A percentile compares a stretch with the other conserved stretches of the same genome.
Conservation (phyloP, 2,329 filamentous ascomycete species). For the Fusarium mexicanum region DNA sequence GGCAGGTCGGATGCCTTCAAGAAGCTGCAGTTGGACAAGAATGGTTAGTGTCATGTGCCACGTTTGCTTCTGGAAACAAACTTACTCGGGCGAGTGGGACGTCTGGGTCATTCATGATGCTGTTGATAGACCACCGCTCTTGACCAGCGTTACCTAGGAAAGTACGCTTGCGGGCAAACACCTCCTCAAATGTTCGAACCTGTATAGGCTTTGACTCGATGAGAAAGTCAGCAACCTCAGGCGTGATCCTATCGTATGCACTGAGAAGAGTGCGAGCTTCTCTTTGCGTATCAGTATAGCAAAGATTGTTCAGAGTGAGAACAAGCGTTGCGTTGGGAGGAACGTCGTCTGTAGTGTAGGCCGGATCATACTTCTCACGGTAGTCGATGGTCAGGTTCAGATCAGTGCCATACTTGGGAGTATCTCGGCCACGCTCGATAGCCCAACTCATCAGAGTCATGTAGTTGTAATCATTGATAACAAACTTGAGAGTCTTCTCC, state of each 20-base stretch:
- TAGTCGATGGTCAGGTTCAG: not conserved
- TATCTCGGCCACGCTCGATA: not conserved
- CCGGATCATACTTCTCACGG: not conserved
- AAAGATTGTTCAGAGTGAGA: not conserved
- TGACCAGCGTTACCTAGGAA: not conserved
- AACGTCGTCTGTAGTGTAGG: not conserved
- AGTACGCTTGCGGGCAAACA: not conserved
- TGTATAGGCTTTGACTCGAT: not conserved
- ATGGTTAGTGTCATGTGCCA: not conserved
- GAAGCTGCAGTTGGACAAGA: not conserved
- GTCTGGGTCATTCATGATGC: not conserved
- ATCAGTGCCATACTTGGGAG: not conserved
- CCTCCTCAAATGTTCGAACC: not conserved
- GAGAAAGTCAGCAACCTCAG: not conserved
- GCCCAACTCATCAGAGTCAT: not conserved
- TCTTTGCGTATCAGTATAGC: not conserved
- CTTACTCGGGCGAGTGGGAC: not conserved
- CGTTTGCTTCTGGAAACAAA: not conserved
- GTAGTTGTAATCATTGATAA: not conserved
- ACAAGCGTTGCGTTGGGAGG: not conserved
- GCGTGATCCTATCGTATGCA: not conserved
- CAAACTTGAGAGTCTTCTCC: constrained; percentile 1
- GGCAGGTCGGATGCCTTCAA: constrained; percentile 3
- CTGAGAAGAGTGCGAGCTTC: not conserved
- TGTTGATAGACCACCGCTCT: constrained; percentile 1